A percentile compares a stretch with the other conserved stretches of the same genome.
Evolutionary conservation across 805 yeast genomes (phyloP).

Genomic region (Saturnispora kantuleensis): DNA sequence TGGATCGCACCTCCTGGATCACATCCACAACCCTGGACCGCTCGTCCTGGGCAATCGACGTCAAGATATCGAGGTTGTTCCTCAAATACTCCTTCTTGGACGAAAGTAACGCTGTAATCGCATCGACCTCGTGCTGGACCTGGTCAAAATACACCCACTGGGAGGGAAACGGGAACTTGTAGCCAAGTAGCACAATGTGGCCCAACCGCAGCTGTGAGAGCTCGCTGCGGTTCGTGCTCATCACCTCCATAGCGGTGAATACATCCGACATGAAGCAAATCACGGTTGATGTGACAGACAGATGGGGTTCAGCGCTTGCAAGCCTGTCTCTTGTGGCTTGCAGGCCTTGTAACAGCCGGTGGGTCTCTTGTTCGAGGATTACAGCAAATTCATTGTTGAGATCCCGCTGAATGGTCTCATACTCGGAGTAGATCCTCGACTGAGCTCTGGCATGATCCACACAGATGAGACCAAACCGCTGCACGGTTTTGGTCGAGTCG

Average conservation of each 20-base stretch:
- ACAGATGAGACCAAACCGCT: conserved; percentile 30
- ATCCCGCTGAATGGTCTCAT: conserved; percentile 48
- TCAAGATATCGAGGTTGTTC: conserved; percentile 3
- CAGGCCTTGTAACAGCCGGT: conserved; percentile 25
- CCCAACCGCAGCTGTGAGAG: conserved; percentile 22
- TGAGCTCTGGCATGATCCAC: conserved; percentile 48
- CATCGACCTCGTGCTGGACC: conserved; percentile 34
- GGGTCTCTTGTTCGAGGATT: conserved; percentile 26
- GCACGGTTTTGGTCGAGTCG: conserved; percentile 37
- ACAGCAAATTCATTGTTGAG: conserved; percentile 33
- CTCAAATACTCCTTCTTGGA: conserved; percentile 1
- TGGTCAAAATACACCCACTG: conserved; percentile 60
- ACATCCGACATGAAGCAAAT: conserved; percentile 32
- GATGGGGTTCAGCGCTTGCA: conserved; percentile 28
- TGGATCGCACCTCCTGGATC: neutral
- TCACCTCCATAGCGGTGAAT: conserved; percentile 7
- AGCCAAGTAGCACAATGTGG: conserved; percentile 23
- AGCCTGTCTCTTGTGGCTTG: conserved; percentile 26
- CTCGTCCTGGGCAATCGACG: conserved; percentile 6
- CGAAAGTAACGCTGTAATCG: neutral
- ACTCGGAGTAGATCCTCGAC: conserved; percentile 35
- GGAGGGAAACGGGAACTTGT: conserved; percentile 38
- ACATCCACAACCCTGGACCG: neutral
- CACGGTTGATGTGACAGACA: conserved; percentile 31
- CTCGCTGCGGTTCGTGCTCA: conserved; percentile 8